Percentiles rank a stretch among this genome's conserved stretches.
phyloP scores from a whole-genome alignment of 805 yeast species.

The Cyberlindnera veronae region DNA sequence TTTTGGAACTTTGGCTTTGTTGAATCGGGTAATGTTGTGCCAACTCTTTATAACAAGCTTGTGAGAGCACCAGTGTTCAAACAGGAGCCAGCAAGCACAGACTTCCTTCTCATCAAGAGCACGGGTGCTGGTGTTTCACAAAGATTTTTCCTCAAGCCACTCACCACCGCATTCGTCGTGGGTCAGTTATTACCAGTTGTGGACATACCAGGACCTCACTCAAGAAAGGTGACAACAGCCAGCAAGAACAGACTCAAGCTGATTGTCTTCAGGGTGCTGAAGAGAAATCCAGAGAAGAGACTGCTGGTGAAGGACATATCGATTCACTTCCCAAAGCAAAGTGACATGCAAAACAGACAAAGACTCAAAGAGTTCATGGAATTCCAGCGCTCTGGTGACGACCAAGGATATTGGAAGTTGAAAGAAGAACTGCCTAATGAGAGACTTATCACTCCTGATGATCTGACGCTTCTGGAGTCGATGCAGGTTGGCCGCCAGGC shows the following conservation, averaged over 20 bases:
- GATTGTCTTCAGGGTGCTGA: conserved; percentile 87
- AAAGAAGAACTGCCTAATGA: conserved; percentile 71
- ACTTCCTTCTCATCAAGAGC: conserved; percentile 75
- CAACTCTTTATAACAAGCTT: conserved; percentile 90
- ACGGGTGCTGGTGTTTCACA: conserved; percentile 73
- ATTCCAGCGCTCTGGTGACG: conserved; percentile 89
- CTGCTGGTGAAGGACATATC: conserved; percentile 84
- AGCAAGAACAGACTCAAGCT: conserved; percentile 86
- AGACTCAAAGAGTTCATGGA: conserved; percentile 97
- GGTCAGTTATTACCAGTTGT: conserved; percentile 93
- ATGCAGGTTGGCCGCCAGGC: conserved; percentile 93
- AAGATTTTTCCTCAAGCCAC: conserved; percentile 61
- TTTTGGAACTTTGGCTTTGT: conserved; percentile 99
- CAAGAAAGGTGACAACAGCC: conserved; percentile 91
- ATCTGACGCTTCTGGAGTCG: conserved; percentile 77
- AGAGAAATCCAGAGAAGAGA: conserved; percentile 68
- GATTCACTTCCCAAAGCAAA: conserved; percentile 92
- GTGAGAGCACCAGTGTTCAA: conserved; percentile 88
- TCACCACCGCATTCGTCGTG: conserved; percentile 75
- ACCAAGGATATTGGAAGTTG: conserved; percentile 93
- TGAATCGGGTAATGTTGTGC: conserved; percentile 89
- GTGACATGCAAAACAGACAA: conserved; percentile 95
- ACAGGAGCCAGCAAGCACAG: conserved; percentile 76
- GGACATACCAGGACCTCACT: conserved; percentile 96
- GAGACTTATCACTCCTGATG: conserved; percentile 89